Evolutionary conservation across 129 eudicot species (phyloP).

Genomic region (Tanacetum coccineum): DNA sequence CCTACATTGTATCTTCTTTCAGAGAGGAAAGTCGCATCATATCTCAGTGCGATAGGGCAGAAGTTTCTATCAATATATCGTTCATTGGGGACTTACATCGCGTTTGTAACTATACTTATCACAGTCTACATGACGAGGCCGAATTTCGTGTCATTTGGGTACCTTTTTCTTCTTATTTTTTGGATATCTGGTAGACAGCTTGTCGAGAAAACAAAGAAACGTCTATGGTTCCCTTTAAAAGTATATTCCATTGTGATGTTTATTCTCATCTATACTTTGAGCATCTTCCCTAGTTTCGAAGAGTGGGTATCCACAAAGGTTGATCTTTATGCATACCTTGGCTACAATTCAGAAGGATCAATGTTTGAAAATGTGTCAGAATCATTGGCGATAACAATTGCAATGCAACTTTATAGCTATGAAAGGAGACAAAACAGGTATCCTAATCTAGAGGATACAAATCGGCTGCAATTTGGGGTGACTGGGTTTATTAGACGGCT

Average conservation of each 20-base stretch:
- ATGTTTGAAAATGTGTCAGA: constrained; percentile 75
- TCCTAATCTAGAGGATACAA: constrained; percentile 38
- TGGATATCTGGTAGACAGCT: constrained; percentile 98
- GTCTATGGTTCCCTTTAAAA: constrained; percentile 93
- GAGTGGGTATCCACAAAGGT: constrained; percentile 63
- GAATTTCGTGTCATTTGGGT: constrained; percentile 84
- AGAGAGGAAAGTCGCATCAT: constrained; percentile 90
- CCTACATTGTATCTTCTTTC: constrained; percentile 35
- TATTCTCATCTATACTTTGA: constrained; percentile 60
- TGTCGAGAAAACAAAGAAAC: constrained; percentile 75
- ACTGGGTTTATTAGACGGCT: constrained; percentile 65
- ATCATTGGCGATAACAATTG: constrained; percentile 84
- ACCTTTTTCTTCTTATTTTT: constrained; percentile 78
- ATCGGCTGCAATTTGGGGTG: constrained; percentile 53
- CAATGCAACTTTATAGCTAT: constrained; percentile 98
- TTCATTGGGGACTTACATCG: constrained; percentile 87
- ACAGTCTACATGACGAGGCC: constrained; percentile 80
- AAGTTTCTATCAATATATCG: constrained; percentile 67
- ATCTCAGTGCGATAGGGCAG: constrained; percentile 85
- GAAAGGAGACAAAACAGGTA: constrained; percentile 94
- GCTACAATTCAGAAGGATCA: constrained; percentile 71
- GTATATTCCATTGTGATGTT: constrained; percentile 70
- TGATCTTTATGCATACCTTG: constrained; percentile 57
- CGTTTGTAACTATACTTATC: constrained; percentile 78
- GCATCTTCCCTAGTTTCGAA: constrained; percentile 71